A percentile compares a stretch with the other conserved stretches of the same genome.
phyloP scores from a whole-genome alignment of 805 yeast species.

The Candida schatavii region DNA sequence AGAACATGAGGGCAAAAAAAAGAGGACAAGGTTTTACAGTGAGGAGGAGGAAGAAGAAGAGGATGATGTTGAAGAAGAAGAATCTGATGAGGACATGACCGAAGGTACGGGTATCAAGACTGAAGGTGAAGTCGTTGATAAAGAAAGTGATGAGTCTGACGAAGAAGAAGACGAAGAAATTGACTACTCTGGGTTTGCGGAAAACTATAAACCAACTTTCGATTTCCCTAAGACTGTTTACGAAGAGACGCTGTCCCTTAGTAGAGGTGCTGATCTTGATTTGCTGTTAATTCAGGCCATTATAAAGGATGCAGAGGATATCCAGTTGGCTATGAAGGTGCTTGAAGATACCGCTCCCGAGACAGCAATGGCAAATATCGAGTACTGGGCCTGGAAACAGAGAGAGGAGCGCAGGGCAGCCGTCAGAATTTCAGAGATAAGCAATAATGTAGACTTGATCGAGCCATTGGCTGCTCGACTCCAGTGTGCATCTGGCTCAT shows the following conservation, averaged over 20 bases:
- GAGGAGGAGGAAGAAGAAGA: constrained; percentile 26
- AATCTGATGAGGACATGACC: constrained; percentile 23
- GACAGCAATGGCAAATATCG: constrained; percentile 33
- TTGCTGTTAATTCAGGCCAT: constrained; percentile 50
- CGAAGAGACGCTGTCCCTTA: constrained; percentile 30
- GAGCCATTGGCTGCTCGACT: constrained; percentile 28
- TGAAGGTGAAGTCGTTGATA: constrained; percentile 9
- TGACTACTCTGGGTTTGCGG: constrained; percentile 28
- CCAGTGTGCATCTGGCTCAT: constrained; percentile 54
- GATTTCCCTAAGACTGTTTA: constrained; percentile 56
- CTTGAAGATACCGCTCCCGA: constrained; percentile 22
- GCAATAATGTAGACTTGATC: constrained; percentile 25
- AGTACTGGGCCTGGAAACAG: constrained; percentile 69
- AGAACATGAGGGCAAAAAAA: constrained; percentile 11
- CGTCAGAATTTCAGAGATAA: constrained; percentile 15
- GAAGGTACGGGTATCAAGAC: constrained; percentile 14
- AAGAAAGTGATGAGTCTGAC: constrained; percentile 13
- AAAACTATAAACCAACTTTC: constrained; percentile 50
- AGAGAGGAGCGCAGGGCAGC: constrained; percentile 27
- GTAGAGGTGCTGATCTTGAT: constrained; percentile 29
- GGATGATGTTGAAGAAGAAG: constrained; percentile 16
- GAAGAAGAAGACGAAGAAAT: constrained; percentile 12
- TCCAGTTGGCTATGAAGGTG: constrained; percentile 47
- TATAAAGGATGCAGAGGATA: constrained; percentile 76
- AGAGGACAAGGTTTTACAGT: constrained; percentile 20